These are phyloP conservation scores for Fagopyrum homotropicum DNA, from an alignment of 148 eudicot species.

Conservation along the genomic window DNA sequence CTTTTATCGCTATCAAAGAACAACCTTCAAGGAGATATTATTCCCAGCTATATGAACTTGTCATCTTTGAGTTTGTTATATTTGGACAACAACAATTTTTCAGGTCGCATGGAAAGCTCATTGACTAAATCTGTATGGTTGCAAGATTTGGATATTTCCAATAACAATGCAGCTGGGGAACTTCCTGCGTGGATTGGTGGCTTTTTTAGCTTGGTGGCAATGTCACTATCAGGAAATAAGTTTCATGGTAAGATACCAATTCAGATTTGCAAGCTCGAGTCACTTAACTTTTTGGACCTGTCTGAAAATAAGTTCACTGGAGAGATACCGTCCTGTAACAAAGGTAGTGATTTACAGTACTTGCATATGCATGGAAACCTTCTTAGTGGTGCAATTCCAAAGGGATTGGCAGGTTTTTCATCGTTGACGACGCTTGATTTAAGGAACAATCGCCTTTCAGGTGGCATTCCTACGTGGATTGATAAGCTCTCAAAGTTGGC, in stretches of 20 bases:
- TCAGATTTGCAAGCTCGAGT: neutral
- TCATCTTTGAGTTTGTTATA: neutral
- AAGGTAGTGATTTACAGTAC: neutral
- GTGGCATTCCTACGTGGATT: neutral
- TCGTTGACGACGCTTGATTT: constrained; percentile 10
- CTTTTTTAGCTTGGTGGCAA: neutral
- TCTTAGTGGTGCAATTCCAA: neutral
- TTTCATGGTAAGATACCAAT: neutral
- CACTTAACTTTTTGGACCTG: neutral
- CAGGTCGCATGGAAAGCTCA: neutral
- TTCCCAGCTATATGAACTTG: neutral
- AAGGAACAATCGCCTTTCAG: neutral
- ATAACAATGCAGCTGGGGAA: neutral
- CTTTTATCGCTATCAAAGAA: neutral
- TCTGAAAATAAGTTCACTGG: neutral
- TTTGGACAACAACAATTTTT: neutral
- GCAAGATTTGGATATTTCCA: neutral
- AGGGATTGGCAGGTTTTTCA: neutral
- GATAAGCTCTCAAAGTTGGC: neutral
- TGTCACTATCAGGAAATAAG: neutral
- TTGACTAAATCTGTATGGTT: neutral
- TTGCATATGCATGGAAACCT: neutral
- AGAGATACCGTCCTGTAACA: neutral
- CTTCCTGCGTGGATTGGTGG: neutral
- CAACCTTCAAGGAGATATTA: neutral